Evolutionary conservation across 2,329 filamentous ascomycete species (phyloP), one percentile per base, ranked within the genome.

Genomic region (Verruconis gallopava): DNA sequence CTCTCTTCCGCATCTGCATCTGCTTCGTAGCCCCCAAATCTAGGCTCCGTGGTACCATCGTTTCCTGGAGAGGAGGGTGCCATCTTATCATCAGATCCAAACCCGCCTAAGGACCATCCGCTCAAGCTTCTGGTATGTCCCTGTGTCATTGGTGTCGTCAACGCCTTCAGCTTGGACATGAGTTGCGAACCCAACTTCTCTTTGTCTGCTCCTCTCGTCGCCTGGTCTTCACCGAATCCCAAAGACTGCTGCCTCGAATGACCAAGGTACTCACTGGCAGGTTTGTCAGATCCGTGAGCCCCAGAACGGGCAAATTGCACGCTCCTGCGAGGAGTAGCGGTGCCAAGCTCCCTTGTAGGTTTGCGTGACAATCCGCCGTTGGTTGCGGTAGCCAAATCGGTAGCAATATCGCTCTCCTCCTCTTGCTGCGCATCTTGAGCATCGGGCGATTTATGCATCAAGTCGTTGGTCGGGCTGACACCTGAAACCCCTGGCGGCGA

Each of bases 1-100:
- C 85, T 93, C 55, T 91, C 85, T 56, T 93, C 88, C 1, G 80
- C 84, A 57, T 91, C 85, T 1, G 81, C 79, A 53, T 82, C 79
- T 12, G 69, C 76, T 57, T 88, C 84, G 56, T 44, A 22, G n/a
- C 33, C 40, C 13, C 21, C 38, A 21, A 33, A 40, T 30, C 25
- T 30, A n/a, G 9, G 6, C 25, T 30, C 25, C 6, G 25, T n/a
- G n/a, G 25, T 30, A n/a, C 38, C 21, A 14, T 40, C 21, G 13
- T 40, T 19, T 3, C 77, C 83, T 15, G 75, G 77, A 47, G 71
- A 72, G 45, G 73, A 71, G 72, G 72, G 68, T 63, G 20, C 63
- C 64, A 46, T 64, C 60, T 51, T 72, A 68, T n/a, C 65, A 66
- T 13, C 58, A 59, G 4, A 6, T 11, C 11, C 15, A 37, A 5